Evolutionary conservation across 148 eudicot species (phyloP), one percentile per base, ranked within the genome.

Genomic region (Rhododendron vialii): DNA sequence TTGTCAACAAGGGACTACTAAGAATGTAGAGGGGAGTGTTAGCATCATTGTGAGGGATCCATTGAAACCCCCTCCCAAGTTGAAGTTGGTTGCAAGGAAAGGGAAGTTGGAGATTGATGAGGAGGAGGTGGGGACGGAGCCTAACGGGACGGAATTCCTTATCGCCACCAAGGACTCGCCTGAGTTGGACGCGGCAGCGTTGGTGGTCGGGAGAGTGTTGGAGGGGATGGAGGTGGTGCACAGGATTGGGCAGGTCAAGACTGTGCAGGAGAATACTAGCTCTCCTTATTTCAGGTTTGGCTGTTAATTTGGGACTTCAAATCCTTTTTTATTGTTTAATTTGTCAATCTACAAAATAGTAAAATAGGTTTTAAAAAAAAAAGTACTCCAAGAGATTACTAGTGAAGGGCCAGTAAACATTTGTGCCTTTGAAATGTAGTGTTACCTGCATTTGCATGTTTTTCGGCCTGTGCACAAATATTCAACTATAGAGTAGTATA

Each of bases 251-350:
- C 92, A 92, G 84, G 96, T 96, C 65, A 92, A 94, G 91, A 96
- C 99, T 24, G 99, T 95, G 53, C 94, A 94, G 85, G 99, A 96
- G 71, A 96, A 96, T 83, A 89, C 98, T n/a, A 86, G 81, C 65
- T 96, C 99, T 89, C 94, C 98, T 74, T 96, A 95, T 88, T 96
- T 96, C 95, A 96, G 96, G 99, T 96, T 93, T 48, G n/a, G 74
- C 30, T 69, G 26, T 38, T 59, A 14, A 69, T n/a, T 28, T 51
- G n/a, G 10, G 82, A 79, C 59, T 43, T 78, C 45, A 33, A 33
- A 35, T 75, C 45, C 45, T 36, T 2, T 15, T 36, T 36, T 18
- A 7, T 75, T 17, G 3, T 35, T 36, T 35, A 3, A 6, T 33
- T 13, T 15, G 18, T 13, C 18, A 13, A 73, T 33, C 22, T 13